Percentiles rank a stretch among this genome's conserved stretches.
phyloP scores from a whole-genome alignment of 2,329 filamentous ascomycete species.

The Lasiodiplodia gonubiensis region DNA sequence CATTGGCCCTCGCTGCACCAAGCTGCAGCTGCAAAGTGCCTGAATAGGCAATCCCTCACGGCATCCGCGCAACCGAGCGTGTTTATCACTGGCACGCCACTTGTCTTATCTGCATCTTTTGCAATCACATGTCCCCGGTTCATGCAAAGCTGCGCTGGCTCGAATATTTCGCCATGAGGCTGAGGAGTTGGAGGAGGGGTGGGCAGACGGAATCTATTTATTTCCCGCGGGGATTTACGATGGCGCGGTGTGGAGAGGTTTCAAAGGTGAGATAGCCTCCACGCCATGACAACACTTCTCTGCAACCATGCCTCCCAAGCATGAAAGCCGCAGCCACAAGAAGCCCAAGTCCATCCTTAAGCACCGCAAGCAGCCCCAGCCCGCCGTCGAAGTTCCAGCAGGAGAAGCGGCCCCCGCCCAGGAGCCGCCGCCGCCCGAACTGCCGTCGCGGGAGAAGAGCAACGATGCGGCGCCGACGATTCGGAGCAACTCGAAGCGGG shows the following conservation, averaged over 20 bases:
- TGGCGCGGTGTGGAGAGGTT: not conserved
- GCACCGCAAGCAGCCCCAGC: not conserved
- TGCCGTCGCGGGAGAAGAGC: not conserved
- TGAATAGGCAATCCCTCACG: conserved; percentile 4
- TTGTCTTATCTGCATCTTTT: conserved; percentile 11
- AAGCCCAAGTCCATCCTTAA: conserved; percentile 9
- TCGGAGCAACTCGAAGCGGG: not conserved
- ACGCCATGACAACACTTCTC: not conserved
- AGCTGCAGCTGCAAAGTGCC: conserved; percentile 9
- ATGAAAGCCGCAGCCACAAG: not conserved
- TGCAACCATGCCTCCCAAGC: conserved; percentile 8
- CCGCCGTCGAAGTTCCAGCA: not conserved
- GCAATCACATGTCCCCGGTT: conserved; percentile 1
- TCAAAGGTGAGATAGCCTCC: not conserved
- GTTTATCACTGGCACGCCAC: conserved; percentile 1
- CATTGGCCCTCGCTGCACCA: not conserved
- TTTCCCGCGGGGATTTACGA: not conserved
- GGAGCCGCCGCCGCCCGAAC: not conserved
- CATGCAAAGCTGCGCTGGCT: conserved; percentile 21
- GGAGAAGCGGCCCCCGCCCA: not conserved
- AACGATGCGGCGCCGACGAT: not conserved
- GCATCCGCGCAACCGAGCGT: conserved; percentile 10
- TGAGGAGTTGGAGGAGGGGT: not conserved
- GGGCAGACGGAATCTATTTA: no score
- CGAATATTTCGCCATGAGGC: not conserved